Evolutionary conservation across 2,329 filamentous ascomycete genomes (phyloP), one percentile per base, ranked within the genome.

Genomic region (Chrysosporium queenslandicum): DNA sequence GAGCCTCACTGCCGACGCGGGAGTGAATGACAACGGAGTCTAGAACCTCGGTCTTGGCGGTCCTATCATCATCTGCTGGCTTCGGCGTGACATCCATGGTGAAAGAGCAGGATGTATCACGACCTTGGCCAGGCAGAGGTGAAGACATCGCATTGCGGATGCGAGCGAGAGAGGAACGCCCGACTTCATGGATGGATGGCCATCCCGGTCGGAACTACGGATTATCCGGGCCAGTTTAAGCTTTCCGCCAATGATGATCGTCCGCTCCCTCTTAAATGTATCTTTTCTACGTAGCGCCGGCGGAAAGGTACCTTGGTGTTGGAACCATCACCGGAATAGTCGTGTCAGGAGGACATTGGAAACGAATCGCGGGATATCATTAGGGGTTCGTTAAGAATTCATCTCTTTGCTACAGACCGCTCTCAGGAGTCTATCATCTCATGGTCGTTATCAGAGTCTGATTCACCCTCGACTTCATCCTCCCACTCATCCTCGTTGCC

Each of bases 401-500:
- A 20, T 40, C 18, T 21, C 4, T 39, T 30, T 40, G 16, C 8
- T 49, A 40, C 9, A 21, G 9, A 36, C 11, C 16, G 2, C n/a
- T 49, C 62, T 68, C 65, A 74, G 57, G 68, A 71, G 60, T 71
- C 72, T 43, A 64, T 71, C 82, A 81, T 85, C 67, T 75, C 72
- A 55, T 74, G 68, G 56, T 75, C 72, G 51, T 72, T 69, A 43
- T 67, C 62, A 16, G 56, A 58, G 25, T 61, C 67, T 11, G 71
- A 72, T 64, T 71, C 77, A 56, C 77, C 79, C 54, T 79, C 80
- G 32, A 79, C 77, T 53, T 77, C 70, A 39, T 71, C 74, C 20
- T 78, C 78, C 42, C 74, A 74, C 9, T 73, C 75, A 2, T 74
- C 74, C 58, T 70, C 62, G 50, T 67, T 43, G 5, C 53, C 50